A percentile compares a stretch with the other conserved stretches of the same genome.
These are phyloP conservation scores for Fusarium torreyae DNA, from an alignment of 2,329 filamentous ascomycete species.

Conservation along the genomic window DNA sequence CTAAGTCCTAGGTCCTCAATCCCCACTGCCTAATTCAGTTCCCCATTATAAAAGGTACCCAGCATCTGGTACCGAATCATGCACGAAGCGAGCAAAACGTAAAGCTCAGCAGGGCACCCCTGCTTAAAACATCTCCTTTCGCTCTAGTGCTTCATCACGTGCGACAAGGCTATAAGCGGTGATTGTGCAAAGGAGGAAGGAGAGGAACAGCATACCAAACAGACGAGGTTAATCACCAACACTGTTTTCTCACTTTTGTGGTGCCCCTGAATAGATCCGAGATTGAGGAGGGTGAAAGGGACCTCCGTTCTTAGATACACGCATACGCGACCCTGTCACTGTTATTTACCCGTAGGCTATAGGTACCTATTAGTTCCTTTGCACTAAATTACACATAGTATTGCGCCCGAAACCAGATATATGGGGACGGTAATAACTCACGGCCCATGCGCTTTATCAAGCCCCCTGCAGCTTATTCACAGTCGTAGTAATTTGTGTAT, in stretches of 20 bases:
- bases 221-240: conserved; percentile 19
- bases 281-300: conserved; percentile 27
- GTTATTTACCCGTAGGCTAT: conserved; percentile 29
- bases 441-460: conserved; percentile 17
- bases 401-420: conserved; percentile 36
- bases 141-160: conserved; percentile 42
- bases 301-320: conserved; percentile 23
- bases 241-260: conserved; percentile 31
- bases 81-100: conserved; percentile 40
- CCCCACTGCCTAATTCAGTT: conserved; percentile 18
- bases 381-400: conserved; percentile 31
- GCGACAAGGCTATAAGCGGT: conserved; percentile 33
- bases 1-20: conserved; percentile 24
- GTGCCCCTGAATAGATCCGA: conserved; percentile 37
- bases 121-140: conserved; percentile 15
- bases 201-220: conserved; percentile 15
- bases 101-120: conserved; percentile 35
- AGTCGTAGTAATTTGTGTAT: not conserved
- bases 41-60: conserved; percentile 40
- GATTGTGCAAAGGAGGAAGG: conserved; percentile 41
- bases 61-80: conserved; percentile 42
- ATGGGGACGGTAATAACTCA: conserved; percentile 33
- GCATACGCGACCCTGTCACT: conserved; percentile 35
- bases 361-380: conserved; percentile 19
- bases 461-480: conserved; percentile 5